Conservation (phyloP, 129 eudicot species). For the Pittosporum tobira region DNA sequence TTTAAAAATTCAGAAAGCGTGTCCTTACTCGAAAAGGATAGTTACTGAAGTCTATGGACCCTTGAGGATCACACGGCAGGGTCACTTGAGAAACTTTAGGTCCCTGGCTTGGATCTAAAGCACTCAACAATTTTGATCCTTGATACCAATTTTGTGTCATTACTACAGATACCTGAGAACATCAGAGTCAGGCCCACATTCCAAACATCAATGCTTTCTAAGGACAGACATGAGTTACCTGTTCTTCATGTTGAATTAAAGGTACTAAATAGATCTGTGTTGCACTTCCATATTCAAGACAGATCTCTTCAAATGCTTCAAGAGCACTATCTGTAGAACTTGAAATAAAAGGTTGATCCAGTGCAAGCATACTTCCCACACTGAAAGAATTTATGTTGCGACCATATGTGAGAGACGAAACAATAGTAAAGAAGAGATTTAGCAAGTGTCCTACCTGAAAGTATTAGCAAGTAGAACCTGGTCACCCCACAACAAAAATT, state of each 20-base stretch:
- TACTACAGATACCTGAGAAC: slow-evolving; percentile 56
- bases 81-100: slow-evolving; percentile 75
- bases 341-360: slow-evolving; percentile 77
- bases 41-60: slow-evolving; percentile 86
- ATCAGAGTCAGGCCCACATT: slow-evolving; percentile 6
- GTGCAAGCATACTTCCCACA: slow-evolving; percentile 85
- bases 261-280: slow-evolving; percentile 90
- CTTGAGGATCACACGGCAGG: slow-evolving; percentile 92
- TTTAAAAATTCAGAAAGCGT: not conserved
- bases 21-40: slow-evolving; percentile 86
- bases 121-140: slow-evolving; percentile 49
- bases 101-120: slow-evolving; percentile 54
- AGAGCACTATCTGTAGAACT: slow-evolving; percentile 33
- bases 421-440: not conserved
- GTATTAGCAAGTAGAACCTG: slow-evolving; percentile 70
- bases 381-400: slow-evolving; percentile 35
- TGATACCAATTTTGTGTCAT: slow-evolving; percentile 61
- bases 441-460: slow-evolving; percentile 47
- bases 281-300: slow-evolving; percentile 94
- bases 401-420: slow-evolving; percentile 6
- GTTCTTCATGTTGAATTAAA: slow-evolving; percentile 71
- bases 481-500: slow-evolving; percentile 84
- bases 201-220: not conserved
- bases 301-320: slow-evolving; percentile 45
- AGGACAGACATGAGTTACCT: slow-evolving; percentile 27